Evolutionary conservation across 108 stramenopile species (phyloP).

Genomic region (Nannochloropsis granulata): DNA sequence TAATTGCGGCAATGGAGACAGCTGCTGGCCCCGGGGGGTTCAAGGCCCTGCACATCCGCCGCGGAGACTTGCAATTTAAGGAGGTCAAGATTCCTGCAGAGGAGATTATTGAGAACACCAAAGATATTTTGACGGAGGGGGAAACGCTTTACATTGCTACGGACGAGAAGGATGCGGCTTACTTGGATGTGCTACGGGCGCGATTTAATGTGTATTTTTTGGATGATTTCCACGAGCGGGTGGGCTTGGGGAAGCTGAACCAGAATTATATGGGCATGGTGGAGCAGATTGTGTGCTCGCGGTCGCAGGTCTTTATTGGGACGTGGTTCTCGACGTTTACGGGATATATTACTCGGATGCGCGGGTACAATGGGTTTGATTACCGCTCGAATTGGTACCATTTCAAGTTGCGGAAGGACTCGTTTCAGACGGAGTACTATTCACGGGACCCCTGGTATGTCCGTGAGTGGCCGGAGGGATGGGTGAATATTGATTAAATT

Average conservation of each 20-base stretch:
- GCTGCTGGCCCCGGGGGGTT: neutral
- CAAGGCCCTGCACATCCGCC: constrained; percentile 33
- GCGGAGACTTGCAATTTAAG: constrained; percentile 46
- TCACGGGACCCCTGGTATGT: neutral
- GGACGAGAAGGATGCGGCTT: constrained; percentile 36
- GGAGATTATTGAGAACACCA: constrained; percentile 8
- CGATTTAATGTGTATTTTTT: constrained; percentile 12
- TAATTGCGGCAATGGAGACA: constrained; percentile 3
- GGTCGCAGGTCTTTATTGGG: constrained; percentile 59
- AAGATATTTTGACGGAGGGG: neutral
- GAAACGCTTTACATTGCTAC: constrained; percentile 37
- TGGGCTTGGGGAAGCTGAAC: constrained; percentile 49
- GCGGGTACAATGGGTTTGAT: constrained; percentile 48
- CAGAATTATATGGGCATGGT: constrained; percentile 81
- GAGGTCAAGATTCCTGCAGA: constrained; percentile 22
- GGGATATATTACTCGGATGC: constrained; percentile 73
- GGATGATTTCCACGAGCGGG: constrained; percentile 29
- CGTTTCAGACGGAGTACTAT: neutral
- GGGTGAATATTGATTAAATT: neutral
- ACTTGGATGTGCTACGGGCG: constrained; percentile 42
- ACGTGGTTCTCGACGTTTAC: constrained; percentile 83
- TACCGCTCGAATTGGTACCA: neutral
- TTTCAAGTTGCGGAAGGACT: neutral
- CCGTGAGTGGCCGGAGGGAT: neutral
- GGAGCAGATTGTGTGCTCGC: constrained; percentile 65